Percentiles rank a stretch among this genome's conserved stretches.
These are phyloP conservation scores for Stagonosporopsis tanaceti DNA, from an alignment of 2,329 filamentous ascomycete genomes.

Conservation along the genomic window DNA sequence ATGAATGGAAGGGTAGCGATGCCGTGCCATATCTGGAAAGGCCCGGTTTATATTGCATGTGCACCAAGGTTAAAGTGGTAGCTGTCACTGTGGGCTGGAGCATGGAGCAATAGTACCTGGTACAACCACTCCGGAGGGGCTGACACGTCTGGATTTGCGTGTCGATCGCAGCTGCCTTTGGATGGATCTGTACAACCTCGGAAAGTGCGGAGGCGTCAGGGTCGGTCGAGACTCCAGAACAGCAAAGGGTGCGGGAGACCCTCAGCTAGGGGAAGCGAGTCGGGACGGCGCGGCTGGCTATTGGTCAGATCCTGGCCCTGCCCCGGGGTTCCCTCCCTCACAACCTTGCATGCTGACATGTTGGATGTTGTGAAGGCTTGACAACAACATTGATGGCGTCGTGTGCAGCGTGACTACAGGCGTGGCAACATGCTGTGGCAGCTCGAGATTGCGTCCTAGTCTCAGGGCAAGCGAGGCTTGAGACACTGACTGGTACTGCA, in stretches of 20 bases:
- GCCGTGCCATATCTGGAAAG: slow-evolving; percentile 8
- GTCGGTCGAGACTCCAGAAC: slow-evolving; percentile 1
- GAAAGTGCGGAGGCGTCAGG: slow-evolving; percentile 5
- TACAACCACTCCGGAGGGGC: slow-evolving; percentile 4
- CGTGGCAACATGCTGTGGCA: neutral
- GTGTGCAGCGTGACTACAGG: neutral
- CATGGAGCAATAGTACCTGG: neutral
- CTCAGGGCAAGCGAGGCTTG: neutral
- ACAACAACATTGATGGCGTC: neutral
- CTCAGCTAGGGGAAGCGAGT: slow-evolving; percentile 12
- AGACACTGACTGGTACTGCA: neutral
- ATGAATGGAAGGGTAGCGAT: slow-evolving; percentile 7
- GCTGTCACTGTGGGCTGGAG: neutral
- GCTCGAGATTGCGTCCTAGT: neutral
- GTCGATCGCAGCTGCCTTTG: slow-evolving; percentile 4
- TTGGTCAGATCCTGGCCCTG: neutral
- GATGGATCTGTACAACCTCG: slow-evolving; percentile 7
- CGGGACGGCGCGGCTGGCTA: neutral
- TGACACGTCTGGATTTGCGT: slow-evolving; percentile 6
- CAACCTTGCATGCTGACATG: neutral
- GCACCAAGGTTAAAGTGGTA: slow-evolving; percentile 3
- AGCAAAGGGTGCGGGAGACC: neutral
- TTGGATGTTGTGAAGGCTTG: neutral
- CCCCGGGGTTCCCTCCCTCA: neutral
- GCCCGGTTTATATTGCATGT: slow-evolving; percentile 5